Conservation (phyloP, 345 rosid genomes). For the Theobroma cacao region DNA sequence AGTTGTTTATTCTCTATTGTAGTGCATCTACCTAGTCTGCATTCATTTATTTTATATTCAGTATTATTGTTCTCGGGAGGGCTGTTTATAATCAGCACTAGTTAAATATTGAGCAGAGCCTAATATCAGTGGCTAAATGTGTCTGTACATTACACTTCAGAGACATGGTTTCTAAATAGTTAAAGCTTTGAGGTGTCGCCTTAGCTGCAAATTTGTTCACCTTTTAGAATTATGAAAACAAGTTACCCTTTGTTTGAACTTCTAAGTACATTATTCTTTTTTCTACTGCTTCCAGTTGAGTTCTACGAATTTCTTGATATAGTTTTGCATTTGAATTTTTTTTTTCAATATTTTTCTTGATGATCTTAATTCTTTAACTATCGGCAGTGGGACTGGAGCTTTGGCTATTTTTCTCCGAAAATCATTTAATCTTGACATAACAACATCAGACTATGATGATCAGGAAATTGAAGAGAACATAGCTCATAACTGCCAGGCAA, state of each 20-base stretch:
- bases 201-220: neutral
- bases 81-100: neutral
- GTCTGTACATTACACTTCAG: neutral
- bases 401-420: slow-evolving; percentile 80
- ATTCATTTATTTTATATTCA: neutral
- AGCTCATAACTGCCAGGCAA: slow-evolving; percentile 70
- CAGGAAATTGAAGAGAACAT: slow-evolving; percentile 90
- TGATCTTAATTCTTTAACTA: slow-evolving; percentile 9
- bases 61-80: neutral
- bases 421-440: slow-evolving; percentile 64
- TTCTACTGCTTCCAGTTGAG: neutral
- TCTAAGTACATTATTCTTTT: neutral
- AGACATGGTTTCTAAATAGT: neutral
- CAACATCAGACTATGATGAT: slow-evolving; percentile 87
- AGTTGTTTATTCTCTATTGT: neutral
- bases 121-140: neutral
- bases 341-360: neutral
- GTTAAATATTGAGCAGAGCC: neutral
- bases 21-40: neutral
- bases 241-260: neutral
- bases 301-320: neutral
- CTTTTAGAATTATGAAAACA: neutral
- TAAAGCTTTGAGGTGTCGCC: neutral
- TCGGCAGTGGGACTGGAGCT: slow-evolving; percentile 90
- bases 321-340: neutral